A percentile compares a stretch with the other conserved stretches of the same genome.
These are phyloP conservation scores for Ascochyta fabae DNA, from an alignment of 2,329 filamentous ascomycete species.

Conservation along the genomic window DNA sequence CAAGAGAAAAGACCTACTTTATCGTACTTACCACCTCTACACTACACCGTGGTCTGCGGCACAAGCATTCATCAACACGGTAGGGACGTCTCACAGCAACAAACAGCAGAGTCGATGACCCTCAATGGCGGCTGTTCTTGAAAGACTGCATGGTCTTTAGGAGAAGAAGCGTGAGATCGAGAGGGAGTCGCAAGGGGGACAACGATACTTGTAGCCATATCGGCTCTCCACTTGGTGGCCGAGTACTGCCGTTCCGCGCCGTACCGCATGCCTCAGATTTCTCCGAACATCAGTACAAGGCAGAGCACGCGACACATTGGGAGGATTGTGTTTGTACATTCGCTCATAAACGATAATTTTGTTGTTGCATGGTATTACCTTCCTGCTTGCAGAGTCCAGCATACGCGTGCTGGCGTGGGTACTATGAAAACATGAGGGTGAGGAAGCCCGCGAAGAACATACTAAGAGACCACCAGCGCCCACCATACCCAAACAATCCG, in stretches of 20 bases:
- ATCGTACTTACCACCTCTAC: neutral
- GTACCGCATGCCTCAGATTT: neutral
- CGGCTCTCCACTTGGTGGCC: slow-evolving; percentile 17
- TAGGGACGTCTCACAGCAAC: neutral
- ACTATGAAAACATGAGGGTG: neutral
- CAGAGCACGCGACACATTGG: too few species aligned
- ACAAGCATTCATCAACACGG: neutral
- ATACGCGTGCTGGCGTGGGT: neutral
- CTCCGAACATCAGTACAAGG: neutral
- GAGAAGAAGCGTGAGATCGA: neutral
- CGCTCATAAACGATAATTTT: neutral
- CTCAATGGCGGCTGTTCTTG: neutral
- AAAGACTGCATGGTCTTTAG: neutral
- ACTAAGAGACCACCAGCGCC: slow-evolving; percentile 1
- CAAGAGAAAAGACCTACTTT: neutral
- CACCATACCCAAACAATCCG: neutral
- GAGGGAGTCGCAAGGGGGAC: neutral
- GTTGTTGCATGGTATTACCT: neutral
- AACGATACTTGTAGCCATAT: slow-evolving; percentile 1
- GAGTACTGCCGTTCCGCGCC: slow-evolving; percentile 1
- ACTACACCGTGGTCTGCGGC: neutral
- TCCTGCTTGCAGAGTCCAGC: neutral
- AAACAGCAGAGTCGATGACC: neutral
- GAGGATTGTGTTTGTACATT: neutral
- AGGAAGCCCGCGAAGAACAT: neutral